A percentile compares a stretch with the other conserved stretches of the same genome.
Evolutionary conservation across 306 rosid genomes (phyloP).

Genomic region (Canavalia ensiformis): DNA sequence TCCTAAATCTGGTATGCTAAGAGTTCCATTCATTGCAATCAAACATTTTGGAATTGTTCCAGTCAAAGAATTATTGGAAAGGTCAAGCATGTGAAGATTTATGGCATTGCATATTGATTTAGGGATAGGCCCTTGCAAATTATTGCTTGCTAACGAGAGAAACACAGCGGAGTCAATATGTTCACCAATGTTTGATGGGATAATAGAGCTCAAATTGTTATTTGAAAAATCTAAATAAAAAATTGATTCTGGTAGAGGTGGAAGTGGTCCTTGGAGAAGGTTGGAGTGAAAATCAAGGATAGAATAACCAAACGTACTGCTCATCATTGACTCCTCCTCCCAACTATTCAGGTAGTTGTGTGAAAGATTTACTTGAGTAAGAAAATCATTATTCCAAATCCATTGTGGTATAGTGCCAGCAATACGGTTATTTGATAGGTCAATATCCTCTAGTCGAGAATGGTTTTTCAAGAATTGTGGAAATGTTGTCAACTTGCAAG

Average conservation of each 20-base stretch:
- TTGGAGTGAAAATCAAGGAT: slow-evolving; percentile 50
- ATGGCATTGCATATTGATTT: slow-evolving; percentile 11
- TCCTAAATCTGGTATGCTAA: neutral
- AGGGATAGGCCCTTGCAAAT: neutral
- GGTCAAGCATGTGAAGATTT: slow-evolving; percentile 19
- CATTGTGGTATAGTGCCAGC: slow-evolving; percentile 54
- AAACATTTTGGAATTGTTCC: slow-evolving; percentile 28
- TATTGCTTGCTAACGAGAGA: slow-evolving; percentile 5
- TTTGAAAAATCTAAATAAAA: slow-evolving; percentile 25
- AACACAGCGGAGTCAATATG: neutral
- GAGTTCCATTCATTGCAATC: neutral
- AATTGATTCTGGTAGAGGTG: neutral
- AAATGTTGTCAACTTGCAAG: slow-evolving; percentile 34
- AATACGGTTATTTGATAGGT: slow-evolving; percentile 56
- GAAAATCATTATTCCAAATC: slow-evolving; percentile 49
- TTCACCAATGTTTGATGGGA: slow-evolving; percentile 35
- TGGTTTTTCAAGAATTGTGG: slow-evolving; percentile 48
- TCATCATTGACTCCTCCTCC: neutral
- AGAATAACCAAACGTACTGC: accelerated
- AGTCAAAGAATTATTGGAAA: slow-evolving; percentile 7
- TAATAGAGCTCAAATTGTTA: slow-evolving; percentile 47
- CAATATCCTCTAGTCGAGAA: accelerated
- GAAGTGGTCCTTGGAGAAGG: slow-evolving; percentile 38
- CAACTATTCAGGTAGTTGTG: slow-evolving; percentile 19
- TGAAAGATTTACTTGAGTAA: slow-evolving; percentile 44